Conservation (phyloP, 371 early-diverging fungal genomes). For the Mortierella sp. region DNA sequence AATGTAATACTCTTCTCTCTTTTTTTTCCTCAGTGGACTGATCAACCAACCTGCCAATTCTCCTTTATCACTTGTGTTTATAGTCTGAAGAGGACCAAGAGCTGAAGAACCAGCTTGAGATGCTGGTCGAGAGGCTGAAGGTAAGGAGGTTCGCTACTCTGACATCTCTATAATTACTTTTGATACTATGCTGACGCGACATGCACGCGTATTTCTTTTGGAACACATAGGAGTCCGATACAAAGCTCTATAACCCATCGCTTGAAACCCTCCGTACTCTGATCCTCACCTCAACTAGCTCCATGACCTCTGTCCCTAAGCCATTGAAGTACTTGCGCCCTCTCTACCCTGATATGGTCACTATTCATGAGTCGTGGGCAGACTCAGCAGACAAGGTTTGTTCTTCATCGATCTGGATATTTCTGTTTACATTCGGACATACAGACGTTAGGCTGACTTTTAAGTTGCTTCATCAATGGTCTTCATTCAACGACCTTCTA, state of each 20-base stretch:
- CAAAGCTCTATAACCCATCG: slow-evolving; percentile 83
- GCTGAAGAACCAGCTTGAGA: slow-evolving; percentile 92
- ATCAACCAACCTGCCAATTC: slow-evolving; percentile 1
- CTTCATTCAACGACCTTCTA: neutral
- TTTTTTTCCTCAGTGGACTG: neutral
- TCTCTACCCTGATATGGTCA: slow-evolving; percentile 82
- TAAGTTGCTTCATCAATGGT: neutral
- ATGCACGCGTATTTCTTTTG: slow-evolving; percentile 4
- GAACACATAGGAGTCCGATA: slow-evolving; percentile 73
- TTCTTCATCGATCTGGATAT: neutral
- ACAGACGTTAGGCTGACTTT: neutral
- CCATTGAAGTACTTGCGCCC: slow-evolving; percentile 95
- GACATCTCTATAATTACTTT: no score
- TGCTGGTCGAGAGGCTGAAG: slow-evolving; percentile 92
- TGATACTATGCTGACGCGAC: slow-evolving; percentile 16
- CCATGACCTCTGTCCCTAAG: slow-evolving; percentile 99
- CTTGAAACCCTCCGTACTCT: slow-evolving; percentile 89
- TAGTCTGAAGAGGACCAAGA: slow-evolving; percentile 98
- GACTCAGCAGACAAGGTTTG: slow-evolving; percentile 81
- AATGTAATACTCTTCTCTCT: neutral
- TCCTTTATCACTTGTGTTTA: neutral
- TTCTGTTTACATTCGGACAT: neutral
- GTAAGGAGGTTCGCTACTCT: slow-evolving; percentile 51
- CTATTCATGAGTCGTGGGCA: slow-evolving; percentile 81
- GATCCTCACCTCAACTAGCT: slow-evolving; percentile 94